Evolutionary conservation across 495 filamentous ascomycete genomes (phyloP).

Genomic region (Talaromyces thailandensis): DNA sequence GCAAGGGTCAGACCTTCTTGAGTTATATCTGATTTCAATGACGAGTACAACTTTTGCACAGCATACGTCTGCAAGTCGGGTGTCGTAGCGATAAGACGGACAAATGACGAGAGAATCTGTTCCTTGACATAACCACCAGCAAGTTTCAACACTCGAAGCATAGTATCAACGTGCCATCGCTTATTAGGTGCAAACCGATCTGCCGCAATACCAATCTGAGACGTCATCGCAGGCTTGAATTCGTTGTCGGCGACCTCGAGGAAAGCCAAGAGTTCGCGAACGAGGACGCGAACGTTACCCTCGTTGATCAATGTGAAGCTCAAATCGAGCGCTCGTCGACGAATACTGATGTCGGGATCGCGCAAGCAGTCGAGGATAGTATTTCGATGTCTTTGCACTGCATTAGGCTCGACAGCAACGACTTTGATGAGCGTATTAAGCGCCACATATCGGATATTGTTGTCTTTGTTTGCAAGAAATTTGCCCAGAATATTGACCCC

Average conservation of each 20-base stretch:
- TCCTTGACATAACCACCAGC: constrained; percentile 97
- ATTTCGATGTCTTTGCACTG: constrained; percentile 92
- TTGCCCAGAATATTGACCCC: constrained; percentile 98
- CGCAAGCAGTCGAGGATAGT: constrained; percentile 94
- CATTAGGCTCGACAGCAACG: constrained; percentile 94
- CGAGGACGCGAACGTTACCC: constrained; percentile 84
- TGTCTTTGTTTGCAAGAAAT: constrained; percentile 94
- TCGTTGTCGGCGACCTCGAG: constrained; percentile 95
- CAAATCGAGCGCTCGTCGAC: constrained; percentile 85
- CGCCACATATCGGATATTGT: constrained; percentile 98
- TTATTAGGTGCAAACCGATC: constrained; percentile 94
- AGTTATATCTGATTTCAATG: constrained; percentile 89
- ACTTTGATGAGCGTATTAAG: constrained; percentile 97
- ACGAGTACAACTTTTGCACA: constrained; percentile 85
- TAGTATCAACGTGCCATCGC: constrained; percentile 96
- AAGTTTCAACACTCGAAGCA: constrained; percentile 87
- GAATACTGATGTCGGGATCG: constrained; percentile 98
- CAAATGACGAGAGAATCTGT: constrained; percentile 92
- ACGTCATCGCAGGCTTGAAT: constrained; percentile 96
- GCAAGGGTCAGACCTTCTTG: constrained; percentile 92
- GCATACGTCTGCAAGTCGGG: constrained; percentile 94
- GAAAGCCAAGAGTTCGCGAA: constrained; percentile 87
- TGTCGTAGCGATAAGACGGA: constrained; percentile 89
- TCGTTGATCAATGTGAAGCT: constrained; percentile 98
- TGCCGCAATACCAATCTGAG: constrained; percentile 92